phyloP scores from a whole-genome alignment of 2,329 filamentous ascomycete species.

The Hypoxylon rubiginosum region DNA sequence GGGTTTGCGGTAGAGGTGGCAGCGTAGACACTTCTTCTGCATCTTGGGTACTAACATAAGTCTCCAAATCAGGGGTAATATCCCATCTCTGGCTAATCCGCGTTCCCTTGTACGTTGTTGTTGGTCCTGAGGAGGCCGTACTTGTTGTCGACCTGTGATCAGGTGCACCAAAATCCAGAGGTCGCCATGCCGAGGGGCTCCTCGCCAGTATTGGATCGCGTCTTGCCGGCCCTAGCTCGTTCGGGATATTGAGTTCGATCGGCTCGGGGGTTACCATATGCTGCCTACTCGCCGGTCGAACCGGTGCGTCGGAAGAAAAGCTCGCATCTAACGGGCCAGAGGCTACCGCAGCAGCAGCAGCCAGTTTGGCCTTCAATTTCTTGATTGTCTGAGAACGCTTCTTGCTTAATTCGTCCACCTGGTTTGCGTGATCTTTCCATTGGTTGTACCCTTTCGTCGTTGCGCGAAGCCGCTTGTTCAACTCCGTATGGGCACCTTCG shows the following conservation, averaged over 20 bases:
- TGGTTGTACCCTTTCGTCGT: constrained; percentile 58
- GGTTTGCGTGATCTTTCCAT: constrained; percentile 62
- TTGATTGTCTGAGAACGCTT: constrained; percentile 56
- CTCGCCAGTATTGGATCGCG: constrained; percentile 1
- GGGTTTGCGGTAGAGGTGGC: constrained; percentile 49
- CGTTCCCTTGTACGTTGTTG: not conserved
- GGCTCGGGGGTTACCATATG: not conserved
- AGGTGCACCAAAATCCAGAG: not conserved
- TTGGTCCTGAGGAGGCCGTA: not conserved
- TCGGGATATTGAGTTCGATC: not conserved
- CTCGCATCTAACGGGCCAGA: constrained; percentile 38
- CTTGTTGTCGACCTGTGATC: not conserved
- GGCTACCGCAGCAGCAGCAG: constrained; percentile 32
- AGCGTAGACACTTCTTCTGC: constrained; percentile 39
- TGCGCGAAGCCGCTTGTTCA: constrained; percentile 57
- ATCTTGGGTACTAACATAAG: constrained; percentile 24
- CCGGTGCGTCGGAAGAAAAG: constrained; percentile 42
- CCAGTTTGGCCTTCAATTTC: constrained; percentile 57
- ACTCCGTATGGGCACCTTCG: constrained; percentile 44
- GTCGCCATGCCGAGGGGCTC: constrained; percentile 12
- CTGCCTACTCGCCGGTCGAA: constrained; percentile 16
- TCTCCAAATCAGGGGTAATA: constrained; percentile 19
- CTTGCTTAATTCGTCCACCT: constrained; percentile 54
- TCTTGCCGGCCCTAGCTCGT: not conserved
- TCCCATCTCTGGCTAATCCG: constrained; percentile 9